Evolutionary conservation across 805 yeast genomes (phyloP).

Genomic region (Candida loeiensis): DNA sequence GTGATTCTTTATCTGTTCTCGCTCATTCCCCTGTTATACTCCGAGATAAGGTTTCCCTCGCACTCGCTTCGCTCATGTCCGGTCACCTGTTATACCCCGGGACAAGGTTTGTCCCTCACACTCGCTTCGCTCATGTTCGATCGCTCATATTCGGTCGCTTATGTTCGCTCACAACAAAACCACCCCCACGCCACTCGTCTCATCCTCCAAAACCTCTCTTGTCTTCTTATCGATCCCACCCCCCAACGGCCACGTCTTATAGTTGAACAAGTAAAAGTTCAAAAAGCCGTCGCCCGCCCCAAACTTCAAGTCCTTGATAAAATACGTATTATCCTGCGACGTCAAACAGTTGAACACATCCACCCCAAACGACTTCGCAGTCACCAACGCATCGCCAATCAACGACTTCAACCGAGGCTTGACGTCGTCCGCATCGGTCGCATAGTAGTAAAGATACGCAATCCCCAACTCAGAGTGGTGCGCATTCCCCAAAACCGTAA

Average conservation of each 20-base stretch:
- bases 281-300: conserved; percentile 92
- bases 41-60: background rate
- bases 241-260: conserved; percentile 70
- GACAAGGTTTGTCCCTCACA: too few relatives aligned
- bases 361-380: conserved; percentile 62
- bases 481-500: conserved; percentile 69
- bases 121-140: background rate
- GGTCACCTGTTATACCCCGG: too few relatives aligned
- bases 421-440: conserved; percentile 55
- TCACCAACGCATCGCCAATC: conserved; percentile 70
- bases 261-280: conserved; percentile 89
- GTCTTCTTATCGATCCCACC: conserved; percentile 71
- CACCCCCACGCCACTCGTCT: conserved; percentile 82
- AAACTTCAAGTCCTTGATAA: conserved; percentile 78
- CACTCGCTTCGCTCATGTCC: background rate
- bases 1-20: too few relatives aligned
- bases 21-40: too few relatives aligned
- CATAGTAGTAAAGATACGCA: conserved; percentile 89
- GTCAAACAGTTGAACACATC: conserved; percentile 95
- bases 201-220: conserved; percentile 49
- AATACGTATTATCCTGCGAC: conserved; percentile 82
- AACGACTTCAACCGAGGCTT: conserved; percentile 58
- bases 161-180: conserved; percentile 58
- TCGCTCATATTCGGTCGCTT: background rate
- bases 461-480: conserved; percentile 68